Evolutionary conservation across 2,329 filamentous ascomycete species (phyloP).

Genomic region (Chaetomiaceae sp.): DNA sequence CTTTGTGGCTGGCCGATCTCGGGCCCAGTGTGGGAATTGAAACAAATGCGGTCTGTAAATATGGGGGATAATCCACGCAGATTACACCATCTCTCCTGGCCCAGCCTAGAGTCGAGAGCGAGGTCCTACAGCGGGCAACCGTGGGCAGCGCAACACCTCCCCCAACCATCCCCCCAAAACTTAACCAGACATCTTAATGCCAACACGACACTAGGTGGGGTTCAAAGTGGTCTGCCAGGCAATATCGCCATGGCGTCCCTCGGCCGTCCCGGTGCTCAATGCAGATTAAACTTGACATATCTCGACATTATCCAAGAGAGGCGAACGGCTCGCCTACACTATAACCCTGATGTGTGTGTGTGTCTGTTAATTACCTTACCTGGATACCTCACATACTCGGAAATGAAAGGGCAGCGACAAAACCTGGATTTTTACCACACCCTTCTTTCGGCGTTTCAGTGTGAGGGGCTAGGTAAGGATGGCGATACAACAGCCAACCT

Average conservation of each 20-base stretch:
- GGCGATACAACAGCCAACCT: neutral
- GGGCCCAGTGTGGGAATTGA: neutral
- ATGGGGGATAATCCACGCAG: no score
- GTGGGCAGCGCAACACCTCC: no score
- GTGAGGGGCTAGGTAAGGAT: constrained; percentile 1
- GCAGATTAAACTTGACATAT: neutral
- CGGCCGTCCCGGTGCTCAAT: neutral
- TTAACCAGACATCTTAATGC: no score
- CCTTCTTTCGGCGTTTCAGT: constrained; percentile 2
- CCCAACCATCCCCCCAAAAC: no score
- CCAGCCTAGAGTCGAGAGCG: no score
- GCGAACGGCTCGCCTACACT: neutral
- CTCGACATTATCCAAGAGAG: constrained; percentile 2
- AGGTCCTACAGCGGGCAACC: no score
- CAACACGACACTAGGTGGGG: neutral
- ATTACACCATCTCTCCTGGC: no score
- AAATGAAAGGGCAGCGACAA: constrained; percentile 5
- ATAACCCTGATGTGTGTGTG: no score
- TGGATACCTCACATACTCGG: neutral
- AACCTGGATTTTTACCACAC: neutral
- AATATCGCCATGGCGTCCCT: neutral
- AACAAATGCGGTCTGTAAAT: no score
- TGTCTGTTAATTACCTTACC: constrained; percentile 1
- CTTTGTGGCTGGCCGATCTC: constrained; percentile 3
- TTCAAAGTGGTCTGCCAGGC: neutral